Base-by-base conservation (phyloP, 495 filamentous ascomycete species). In the Penicillium verhagenii region DNA sequence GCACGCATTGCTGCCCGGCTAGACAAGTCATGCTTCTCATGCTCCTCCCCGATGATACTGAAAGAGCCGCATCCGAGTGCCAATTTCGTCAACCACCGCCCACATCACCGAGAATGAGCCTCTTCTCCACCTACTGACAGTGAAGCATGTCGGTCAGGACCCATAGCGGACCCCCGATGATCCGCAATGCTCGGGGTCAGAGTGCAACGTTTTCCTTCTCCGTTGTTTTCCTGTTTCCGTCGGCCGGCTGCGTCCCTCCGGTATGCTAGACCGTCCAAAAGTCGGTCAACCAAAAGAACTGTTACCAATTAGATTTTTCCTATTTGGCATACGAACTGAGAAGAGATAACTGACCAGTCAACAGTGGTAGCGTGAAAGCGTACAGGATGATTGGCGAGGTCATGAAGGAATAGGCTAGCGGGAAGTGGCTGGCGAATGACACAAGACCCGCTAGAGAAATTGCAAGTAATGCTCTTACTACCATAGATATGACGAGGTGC, bases 271-370 rank as follows among this genome's bases (percentile, higher is more conserved):
- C 50, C 55, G 60, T 73, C 72, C 55, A 78, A 63, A 61, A 75
- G 67, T 68, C 75, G 75, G 67, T 78, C 75, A 64, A 69, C 54
- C 29, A 75, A 46, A 47, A 74, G 68, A 18, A 69, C 71, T 73
- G 46, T 16, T 43, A 29, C 35, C 59, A 52, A 54, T 72, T 16
- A 67, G 61, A 54, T 43, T 54, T 8, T n/a, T n/a, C n/a, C n/a
- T n/a, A n/a, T n/a, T n/a, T n/a, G 7, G 38, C 2, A 29, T 11
- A 16, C 18, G 9, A 19, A n/a, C 45, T 6, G 52, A 6, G 40
- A 33, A 13, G 8, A 35, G 53, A 38, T n/a, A 11, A 70, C 73
- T 62, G 21, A 74, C 73, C 72, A 29, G 61, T 47, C 23, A 74
- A 45, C 33, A 77, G 57, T 1, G 61, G 63, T 31, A 77, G 59